These are phyloP conservation scores for Arxiozyma bovina DNA, from an alignment of 1,139 yeast species.

Conservation along the genomic window DNA sequence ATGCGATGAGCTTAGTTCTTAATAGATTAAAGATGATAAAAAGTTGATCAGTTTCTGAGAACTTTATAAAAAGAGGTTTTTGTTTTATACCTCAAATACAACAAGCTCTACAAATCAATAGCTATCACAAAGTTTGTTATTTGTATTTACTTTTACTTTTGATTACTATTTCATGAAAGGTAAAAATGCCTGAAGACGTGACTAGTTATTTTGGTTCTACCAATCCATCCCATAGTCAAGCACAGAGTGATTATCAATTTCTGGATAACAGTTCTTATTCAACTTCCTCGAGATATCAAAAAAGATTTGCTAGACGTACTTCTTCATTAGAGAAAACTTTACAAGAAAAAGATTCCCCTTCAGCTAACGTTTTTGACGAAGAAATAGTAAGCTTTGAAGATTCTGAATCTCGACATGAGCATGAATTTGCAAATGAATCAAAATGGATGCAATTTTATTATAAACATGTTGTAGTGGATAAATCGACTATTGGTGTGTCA, in stretches of 20 bases:
- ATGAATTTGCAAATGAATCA: slow-evolving; percentile 12
- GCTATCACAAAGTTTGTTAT: too few species aligned
- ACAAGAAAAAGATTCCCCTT: neutral
- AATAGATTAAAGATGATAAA: too few species aligned
- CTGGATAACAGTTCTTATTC: slow-evolving; percentile 4
- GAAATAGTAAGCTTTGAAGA: slow-evolving; percentile 3
- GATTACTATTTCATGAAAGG: neutral
- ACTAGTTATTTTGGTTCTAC: slow-evolving; percentile 9
- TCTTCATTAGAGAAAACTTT: neutral
- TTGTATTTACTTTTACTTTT: neutral
- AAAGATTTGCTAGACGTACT: neutral
- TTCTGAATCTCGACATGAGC: slow-evolving; percentile 5
- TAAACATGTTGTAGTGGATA: slow-evolving; percentile 23
- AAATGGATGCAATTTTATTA: slow-evolving; percentile 20
- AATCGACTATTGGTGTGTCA: slow-evolving; percentile 18
- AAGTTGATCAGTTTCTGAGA: neutral
- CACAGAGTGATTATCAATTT: slow-evolving; percentile 8
- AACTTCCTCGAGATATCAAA: slow-evolving; percentile 1
- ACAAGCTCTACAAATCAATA: neutral
- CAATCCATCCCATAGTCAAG: slow-evolving; percentile 6
- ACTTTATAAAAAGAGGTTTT: too few species aligned
- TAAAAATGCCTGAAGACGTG: slow-evolving; percentile 10
- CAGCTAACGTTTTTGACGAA: neutral
- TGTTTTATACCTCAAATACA: neutral
- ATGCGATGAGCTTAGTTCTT: neutral